Conservation (phyloP, 1,284 basidiomycete genomes). For the Fomitopsis betulina region DNA sequence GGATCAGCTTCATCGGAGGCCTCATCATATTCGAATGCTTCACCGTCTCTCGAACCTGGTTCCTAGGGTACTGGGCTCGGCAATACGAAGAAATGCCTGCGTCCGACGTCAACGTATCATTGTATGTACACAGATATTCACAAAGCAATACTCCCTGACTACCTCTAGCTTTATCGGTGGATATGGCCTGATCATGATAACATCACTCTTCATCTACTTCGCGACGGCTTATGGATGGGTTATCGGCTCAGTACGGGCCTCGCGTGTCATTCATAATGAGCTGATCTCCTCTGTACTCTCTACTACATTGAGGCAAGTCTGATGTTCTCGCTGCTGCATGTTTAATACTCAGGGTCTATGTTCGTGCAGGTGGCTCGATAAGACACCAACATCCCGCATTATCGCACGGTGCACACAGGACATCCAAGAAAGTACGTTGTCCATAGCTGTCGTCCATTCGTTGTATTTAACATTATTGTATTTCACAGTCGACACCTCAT, state of each 20-base stretch:
- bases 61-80: slow-evolving; percentile 26
- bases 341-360: background rate
- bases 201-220: background rate
- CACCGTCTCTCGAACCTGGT: slow-evolving; percentile 18
- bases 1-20: slow-evolving; percentile 24
- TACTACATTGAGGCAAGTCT: slow-evolving; percentile 9
- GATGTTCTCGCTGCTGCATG: slow-evolving; percentile 10
- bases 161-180: background rate
- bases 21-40: slow-evolving; percentile 18
- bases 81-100: slow-evolving; percentile 28
- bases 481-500: slow-evolving; percentile 27
- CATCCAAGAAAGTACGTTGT: slow-evolving; percentile 34
- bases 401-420: slow-evolving; percentile 58
- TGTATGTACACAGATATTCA: slow-evolving; percentile 11
- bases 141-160: background rate
- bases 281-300: background rate
- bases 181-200: background rate
- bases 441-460: too few species aligned
- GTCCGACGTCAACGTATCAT: slow-evolving; percentile 16
- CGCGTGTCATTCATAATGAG: background rate
- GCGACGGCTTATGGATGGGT: background rate
- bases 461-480: too few species aligned
- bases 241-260: background rate
- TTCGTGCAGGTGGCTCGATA: slow-evolving; percentile 50
- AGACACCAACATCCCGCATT: slow-evolving; percentile 54